Evolutionary conservation across 306 rosid species (phyloP).

Genomic region (Hippophae tibetana): DNA sequence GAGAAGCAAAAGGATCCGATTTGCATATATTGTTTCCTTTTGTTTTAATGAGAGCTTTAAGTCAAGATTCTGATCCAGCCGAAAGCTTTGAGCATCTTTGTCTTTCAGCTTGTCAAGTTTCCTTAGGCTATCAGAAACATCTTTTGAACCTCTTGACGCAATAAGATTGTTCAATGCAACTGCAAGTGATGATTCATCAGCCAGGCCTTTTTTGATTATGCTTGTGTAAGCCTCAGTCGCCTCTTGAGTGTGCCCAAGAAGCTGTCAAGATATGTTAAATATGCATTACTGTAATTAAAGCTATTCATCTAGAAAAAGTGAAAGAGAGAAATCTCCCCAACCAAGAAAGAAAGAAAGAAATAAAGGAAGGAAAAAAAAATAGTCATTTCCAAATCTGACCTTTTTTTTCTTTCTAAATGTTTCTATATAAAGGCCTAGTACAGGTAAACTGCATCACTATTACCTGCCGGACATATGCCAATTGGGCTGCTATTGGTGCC

Average conservation of each 20-base stretch:
- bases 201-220: slow-evolving; percentile 59
- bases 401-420: background rate
- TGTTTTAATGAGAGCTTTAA: slow-evolving; percentile 62
- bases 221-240: slow-evolving; percentile 59
- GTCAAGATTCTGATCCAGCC: slow-evolving; percentile 62
- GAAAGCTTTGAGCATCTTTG: slow-evolving; percentile 60
- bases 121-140: slow-evolving; percentile 87
- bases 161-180: slow-evolving; percentile 91
- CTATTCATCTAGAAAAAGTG: slow-evolving; percentile 10
- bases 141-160: slow-evolving; percentile 76
- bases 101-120: slow-evolving; percentile 83
- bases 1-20: slow-evolving; percentile 79
- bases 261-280: slow-evolving; percentile 42
- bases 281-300: slow-evolving; percentile 19
- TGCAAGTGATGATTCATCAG: slow-evolving; percentile 76
- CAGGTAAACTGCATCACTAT: background rate
- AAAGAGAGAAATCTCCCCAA: background rate
- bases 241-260: slow-evolving; percentile 70
- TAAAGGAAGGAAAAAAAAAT: too few relatives aligned
- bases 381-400: background rate
- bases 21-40: slow-evolving; percentile 69
- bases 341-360: slow-evolving; percentile 10
- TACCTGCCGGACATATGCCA: slow-evolving; percentile 94
- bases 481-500: slow-evolving; percentile 88
- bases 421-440: background rate